Base-by-base conservation (phyloP, 257 asterid genomes). In the Solanum appendiculatum region DNA sequence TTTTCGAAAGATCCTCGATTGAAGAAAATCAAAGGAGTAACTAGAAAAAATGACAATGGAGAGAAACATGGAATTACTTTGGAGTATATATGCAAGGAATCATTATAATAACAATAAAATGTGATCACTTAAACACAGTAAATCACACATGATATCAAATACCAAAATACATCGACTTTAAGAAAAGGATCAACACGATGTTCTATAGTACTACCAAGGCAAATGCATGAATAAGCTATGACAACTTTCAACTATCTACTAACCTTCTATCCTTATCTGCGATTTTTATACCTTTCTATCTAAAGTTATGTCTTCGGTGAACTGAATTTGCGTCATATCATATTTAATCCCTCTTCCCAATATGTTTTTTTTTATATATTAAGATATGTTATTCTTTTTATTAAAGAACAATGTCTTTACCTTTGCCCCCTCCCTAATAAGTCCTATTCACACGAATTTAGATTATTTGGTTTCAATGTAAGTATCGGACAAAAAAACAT, bases 231-330 rank as follows among this genome's bases (percentile, higher is more conserved):
- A 54, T 54, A 18, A 54, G 10, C n/a, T 54, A 34, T 34, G 36
- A 34, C 36, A 18, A 54, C n/a, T 54, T 4, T 54, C 9, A 18
- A 54, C 6, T 54, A 54, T 10, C 63, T 54, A 54, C 10, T 0
- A 56, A 56, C 64, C 0, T 23, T 58, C 2, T 58, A 9, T 21
- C 1, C 13, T 58, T 58, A 15, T 15, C 0, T 18, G 1, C 0
- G 7, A 16, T 6, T 6, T 16, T 6, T 1, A 16, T 51, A 51
- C 1, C 20, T 5, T 51, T 5, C 9, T 51, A 51, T 51, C 4
- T 7, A 16, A 6, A 6, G 1, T 48, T 3, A 48, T 16, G 0
- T 48, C 0, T 5, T 5, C 6, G 0, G 0, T 15, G 6, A 48
- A 48, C 1, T 48, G 23, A 58, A 21, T 0, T 58, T 58, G 0